phyloP scores from a whole-genome alignment of 768 basidiomycete species.

The Leucocoprinus sp. region DNA sequence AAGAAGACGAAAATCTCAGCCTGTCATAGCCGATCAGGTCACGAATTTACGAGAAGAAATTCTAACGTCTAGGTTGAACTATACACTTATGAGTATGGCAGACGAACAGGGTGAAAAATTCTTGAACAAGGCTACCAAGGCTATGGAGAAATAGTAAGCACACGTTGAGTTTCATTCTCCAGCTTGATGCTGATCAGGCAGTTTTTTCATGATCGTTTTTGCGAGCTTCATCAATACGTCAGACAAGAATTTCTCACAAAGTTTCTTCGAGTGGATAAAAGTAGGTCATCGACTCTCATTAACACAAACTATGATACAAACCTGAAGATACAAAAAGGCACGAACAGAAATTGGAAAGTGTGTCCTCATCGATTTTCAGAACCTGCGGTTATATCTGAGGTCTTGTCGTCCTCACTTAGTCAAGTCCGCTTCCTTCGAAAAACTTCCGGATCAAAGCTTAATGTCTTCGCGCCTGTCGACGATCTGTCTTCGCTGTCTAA shows the following conservation, averaged over 20 bases:
- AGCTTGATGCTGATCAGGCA: conserved; percentile 20
- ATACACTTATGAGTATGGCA: conserved; percentile 74
- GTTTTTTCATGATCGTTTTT: conserved; percentile 93
- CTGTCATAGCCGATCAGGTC: conserved; percentile 72
- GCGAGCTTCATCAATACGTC: conserved; percentile 76
- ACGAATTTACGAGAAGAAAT: conserved; percentile 89
- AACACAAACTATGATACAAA: background rate
- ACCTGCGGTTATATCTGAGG: background rate
- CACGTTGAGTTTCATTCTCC: conserved; percentile 17
- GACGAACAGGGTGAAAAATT: conserved; percentile 49
- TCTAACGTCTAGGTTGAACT: conserved; percentile 72
- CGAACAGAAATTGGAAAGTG: conserved; percentile 93
- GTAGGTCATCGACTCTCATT: conserved; percentile 27
- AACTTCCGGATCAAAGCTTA: conserved; percentile 69
- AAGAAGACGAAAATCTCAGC: background rate
- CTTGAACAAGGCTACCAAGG: conserved; percentile 60
- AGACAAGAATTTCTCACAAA: conserved; percentile 44
- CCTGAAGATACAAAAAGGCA: conserved; percentile 29
- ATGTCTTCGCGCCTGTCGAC: conserved; percentile 86
- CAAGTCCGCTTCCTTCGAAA: conserved; percentile 84
- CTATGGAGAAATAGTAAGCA: conserved; percentile 84
- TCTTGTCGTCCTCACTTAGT: conserved; percentile 21
- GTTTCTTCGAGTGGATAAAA: conserved; percentile 85
- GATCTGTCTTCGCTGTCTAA: conserved; percentile 81
- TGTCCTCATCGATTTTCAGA: conserved; percentile 19